phyloP scores from a whole-genome alignment of 257 asterid genomes.

The Solanum etuberosum region DNA sequence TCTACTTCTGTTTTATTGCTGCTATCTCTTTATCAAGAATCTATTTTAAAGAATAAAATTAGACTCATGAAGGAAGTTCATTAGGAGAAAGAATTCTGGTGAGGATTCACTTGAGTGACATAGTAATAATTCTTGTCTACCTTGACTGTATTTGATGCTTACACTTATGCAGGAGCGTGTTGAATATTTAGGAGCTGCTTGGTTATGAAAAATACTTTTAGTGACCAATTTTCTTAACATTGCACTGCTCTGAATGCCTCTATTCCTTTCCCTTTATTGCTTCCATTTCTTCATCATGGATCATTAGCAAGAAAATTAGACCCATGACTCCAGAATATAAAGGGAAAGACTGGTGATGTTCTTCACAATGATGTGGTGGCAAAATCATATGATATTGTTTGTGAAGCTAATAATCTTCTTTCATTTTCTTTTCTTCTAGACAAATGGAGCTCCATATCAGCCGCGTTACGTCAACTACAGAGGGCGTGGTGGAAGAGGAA shows the following conservation, averaged over 20 bases:
- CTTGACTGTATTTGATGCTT: neutral
- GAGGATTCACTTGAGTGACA: neutral
- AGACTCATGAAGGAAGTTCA: neutral
- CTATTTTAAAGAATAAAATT: neutral
- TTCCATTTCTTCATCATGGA: neutral
- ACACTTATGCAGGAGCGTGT: neutral
- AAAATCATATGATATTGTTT: neutral
- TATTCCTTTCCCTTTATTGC: neutral
- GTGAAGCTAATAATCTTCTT: slow-evolving; percentile 9
- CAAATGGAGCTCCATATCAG: slow-evolving; percentile 57
- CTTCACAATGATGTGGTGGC: neutral
- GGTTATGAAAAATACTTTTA: neutral
- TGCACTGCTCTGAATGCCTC: neutral
- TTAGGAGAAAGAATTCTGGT: neutral
- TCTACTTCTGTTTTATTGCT: neutral
- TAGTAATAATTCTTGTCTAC: neutral
- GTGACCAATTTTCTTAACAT: neutral
- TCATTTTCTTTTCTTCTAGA: slow-evolving; percentile 25
- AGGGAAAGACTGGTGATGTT: neutral
- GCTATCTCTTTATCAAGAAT: neutral
- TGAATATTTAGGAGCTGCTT: neutral
- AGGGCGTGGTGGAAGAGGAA: slow-evolving; percentile 95
- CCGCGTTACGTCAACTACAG: slow-evolving; percentile 57
- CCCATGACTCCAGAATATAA: neutral
- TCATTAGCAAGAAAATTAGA: neutral